Evolutionary conservation across 2,329 filamentous ascomycete genomes (phyloP).

Genomic region (Aspergillus sp.): DNA sequence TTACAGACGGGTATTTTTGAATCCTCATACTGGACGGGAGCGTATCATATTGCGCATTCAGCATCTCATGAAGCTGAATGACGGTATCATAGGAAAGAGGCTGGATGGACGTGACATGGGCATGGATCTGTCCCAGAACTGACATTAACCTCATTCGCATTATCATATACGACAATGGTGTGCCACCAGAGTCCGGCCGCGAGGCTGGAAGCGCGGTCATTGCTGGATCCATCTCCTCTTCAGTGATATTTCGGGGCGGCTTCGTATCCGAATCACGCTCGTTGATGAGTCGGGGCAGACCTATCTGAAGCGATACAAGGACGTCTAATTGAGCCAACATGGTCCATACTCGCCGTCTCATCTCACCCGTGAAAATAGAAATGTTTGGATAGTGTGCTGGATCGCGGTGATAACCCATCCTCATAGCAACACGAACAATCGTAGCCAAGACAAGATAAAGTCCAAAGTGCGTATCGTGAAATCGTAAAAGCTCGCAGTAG

Average conservation of each 20-base stretch:
- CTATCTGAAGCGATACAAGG: slow-evolving; percentile 30
- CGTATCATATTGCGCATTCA: slow-evolving; percentile 5
- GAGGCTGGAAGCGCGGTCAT: slow-evolving; percentile 21
- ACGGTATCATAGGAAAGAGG: slow-evolving; percentile 11
- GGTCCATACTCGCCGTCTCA: slow-evolving; percentile 29
- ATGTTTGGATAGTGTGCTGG: slow-evolving; percentile 28
- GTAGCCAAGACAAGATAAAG: slow-evolving; percentile 12
- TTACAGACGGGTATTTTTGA: neutral
- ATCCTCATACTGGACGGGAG: neutral
- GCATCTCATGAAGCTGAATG: slow-evolving; percentile 12
- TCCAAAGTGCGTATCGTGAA: neutral
- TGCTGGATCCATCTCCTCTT: slow-evolving; percentile 34
- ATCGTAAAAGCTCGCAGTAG: neutral
- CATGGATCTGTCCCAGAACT: slow-evolving; percentile 5
- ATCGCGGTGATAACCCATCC: slow-evolving; percentile 40
- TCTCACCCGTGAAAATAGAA: slow-evolving; percentile 28
- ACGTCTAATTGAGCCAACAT: slow-evolving; percentile 32
- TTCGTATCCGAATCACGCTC: slow-evolving; percentile 31
- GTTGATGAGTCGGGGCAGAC: slow-evolving; percentile 32
- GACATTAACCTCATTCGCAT: slow-evolving; percentile 5
- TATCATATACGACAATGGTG: slow-evolving; percentile 16
- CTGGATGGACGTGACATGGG: slow-evolving; percentile 4
- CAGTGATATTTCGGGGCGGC: slow-evolving; percentile 33
- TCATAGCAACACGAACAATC: slow-evolving; percentile 23
- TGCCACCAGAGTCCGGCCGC: slow-evolving; percentile 13